A percentile compares a stretch with the other conserved stretches of the same genome.
phyloP scores from a whole-genome alignment of 2,329 filamentous ascomycete genomes.

The Penicillium occitanis region DNA sequence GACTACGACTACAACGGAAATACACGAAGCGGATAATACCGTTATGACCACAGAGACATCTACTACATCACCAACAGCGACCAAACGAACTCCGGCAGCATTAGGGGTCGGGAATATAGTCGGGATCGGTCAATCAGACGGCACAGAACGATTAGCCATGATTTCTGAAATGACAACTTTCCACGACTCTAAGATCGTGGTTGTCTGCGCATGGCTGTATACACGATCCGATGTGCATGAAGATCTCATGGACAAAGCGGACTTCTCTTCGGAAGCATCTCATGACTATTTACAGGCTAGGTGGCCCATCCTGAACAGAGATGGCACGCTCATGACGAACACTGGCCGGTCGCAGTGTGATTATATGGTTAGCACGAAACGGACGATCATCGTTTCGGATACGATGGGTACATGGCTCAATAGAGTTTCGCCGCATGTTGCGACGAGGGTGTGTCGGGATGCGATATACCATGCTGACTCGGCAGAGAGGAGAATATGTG shows the following conservation, averaged over 20 bases:
- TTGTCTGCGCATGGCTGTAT: slow-evolving; percentile 19
- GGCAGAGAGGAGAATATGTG: slow-evolving; percentile 3
- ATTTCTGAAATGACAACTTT: slow-evolving; percentile 15
- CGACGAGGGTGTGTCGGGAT: slow-evolving; percentile 8
- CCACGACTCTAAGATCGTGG: slow-evolving; percentile 14
- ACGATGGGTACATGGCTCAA: neutral
- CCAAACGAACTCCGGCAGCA: neutral
- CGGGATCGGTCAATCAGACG: neutral
- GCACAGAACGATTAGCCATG: slow-evolving; percentile 6
- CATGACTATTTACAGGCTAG: neutral
- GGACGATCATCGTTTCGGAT: slow-evolving; percentile 18
- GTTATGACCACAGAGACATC: neutral
- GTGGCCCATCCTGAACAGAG: neutral
- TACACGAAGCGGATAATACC: neutral
- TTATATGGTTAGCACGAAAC: slow-evolving; percentile 18
- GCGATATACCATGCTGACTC: slow-evolving; percentile 7
- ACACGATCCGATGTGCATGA: slow-evolving; percentile 12
- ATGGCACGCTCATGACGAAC: neutral
- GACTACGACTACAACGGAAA: neutral
- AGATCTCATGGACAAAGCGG: neutral
- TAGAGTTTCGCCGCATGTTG: neutral
- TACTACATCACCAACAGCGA: neutral
- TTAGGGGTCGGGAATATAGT: slow-evolving; percentile 11
- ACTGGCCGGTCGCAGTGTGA: neutral
- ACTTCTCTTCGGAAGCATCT: neutral